phyloP scores from a whole-genome alignment of 2,329 filamentous ascomycete species.

The Fusarium sulawesiense region DNA sequence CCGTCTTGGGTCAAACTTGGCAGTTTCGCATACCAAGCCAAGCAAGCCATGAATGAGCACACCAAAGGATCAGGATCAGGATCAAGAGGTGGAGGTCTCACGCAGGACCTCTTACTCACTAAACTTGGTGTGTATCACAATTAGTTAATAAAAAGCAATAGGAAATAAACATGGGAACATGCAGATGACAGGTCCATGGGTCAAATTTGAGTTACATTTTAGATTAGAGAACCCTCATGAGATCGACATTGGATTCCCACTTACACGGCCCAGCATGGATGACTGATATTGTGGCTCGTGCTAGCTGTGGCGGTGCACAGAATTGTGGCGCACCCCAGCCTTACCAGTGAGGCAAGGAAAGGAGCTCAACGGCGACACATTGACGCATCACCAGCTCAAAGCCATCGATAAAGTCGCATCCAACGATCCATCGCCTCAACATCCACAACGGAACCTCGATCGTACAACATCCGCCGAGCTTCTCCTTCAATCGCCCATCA shows the following conservation, averaged over 20 bases:
- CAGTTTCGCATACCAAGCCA: not conserved
- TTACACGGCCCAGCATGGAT: not conserved
- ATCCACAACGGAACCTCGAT: not conserved
- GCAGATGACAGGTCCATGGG: not conserved
- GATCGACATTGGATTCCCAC: not conserved
- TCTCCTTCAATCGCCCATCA: conserved; percentile 58
- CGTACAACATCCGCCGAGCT: not conserved
- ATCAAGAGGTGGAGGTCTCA: not conserved
- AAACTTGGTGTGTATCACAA: not conserved
- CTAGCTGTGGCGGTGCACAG: conserved; percentile 17
- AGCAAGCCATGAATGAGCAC: conserved; percentile 15
- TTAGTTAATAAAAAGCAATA: not conserved
- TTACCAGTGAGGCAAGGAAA: conserved; percentile 47
- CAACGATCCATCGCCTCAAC: conserved; percentile 11
- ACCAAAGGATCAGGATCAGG: not conserved
- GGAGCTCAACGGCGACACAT: conserved; percentile 36
- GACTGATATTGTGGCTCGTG: conserved; percentile 6
- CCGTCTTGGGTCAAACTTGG: conserved; percentile 1
- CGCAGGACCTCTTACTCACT: not conserved
- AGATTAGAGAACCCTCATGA: not conserved
- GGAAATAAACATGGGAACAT: not conserved
- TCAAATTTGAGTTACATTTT: not conserved
- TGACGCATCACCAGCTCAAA: conserved; percentile 40
- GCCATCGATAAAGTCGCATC: conserved; percentile 32
- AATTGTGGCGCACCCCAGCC: conserved; percentile 38